A percentile compares a stretch with the other conserved stretches of the same genome.
Conservation (phyloP, 768 basidiomycete genomes). For the Paxillus rubicundulus region DNA sequence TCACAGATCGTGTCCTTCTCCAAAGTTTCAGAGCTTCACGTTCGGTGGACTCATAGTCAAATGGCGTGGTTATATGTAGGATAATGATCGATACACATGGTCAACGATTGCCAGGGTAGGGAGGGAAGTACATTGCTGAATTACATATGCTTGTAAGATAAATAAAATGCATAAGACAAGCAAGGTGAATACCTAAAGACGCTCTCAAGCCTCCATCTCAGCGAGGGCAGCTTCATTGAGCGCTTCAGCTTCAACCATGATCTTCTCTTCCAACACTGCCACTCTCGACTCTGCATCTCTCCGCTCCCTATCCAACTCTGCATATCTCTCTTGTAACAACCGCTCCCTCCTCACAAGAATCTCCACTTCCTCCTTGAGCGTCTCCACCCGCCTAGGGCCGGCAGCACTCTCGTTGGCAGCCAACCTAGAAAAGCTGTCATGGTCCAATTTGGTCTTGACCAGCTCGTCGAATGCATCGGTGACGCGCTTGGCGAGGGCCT, state of each 20-base stretch:
- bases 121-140: slow-evolving; percentile 1
- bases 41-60: no score
- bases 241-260: slow-evolving; percentile 83
- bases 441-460: slow-evolving; percentile 61
- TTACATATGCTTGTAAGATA: slow-evolving; percentile 6
- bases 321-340: slow-evolving; percentile 77
- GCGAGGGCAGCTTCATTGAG: slow-evolving; percentile 75
- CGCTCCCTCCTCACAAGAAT: slow-evolving; percentile 73
- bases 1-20: no score
- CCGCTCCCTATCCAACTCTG: slow-evolving; percentile 74
- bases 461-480: slow-evolving; percentile 70
- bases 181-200: not conserved
- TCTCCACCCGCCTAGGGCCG: slow-evolving; percentile 73
- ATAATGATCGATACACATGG: no score
- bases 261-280: slow-evolving; percentile 71
- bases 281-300: slow-evolving; percentile 58
- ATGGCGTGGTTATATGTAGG: no score
- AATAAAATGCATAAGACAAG: slow-evolving; percentile 1
- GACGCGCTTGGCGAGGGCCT: slow-evolving; percentile 61
- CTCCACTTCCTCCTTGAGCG: slow-evolving; percentile 87
- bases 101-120: no score
- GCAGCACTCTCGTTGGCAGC: slow-evolving; percentile 68
- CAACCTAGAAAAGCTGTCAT: slow-evolving; percentile 77
- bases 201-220: slow-evolving; percentile 46
- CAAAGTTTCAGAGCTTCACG: no score